Percentiles rank a stretch among this genome's conserved stretches.
Evolutionary conservation across 2,329 filamentous ascomycete genomes (phyloP).

Genomic region (Penicillium paneum): DNA sequence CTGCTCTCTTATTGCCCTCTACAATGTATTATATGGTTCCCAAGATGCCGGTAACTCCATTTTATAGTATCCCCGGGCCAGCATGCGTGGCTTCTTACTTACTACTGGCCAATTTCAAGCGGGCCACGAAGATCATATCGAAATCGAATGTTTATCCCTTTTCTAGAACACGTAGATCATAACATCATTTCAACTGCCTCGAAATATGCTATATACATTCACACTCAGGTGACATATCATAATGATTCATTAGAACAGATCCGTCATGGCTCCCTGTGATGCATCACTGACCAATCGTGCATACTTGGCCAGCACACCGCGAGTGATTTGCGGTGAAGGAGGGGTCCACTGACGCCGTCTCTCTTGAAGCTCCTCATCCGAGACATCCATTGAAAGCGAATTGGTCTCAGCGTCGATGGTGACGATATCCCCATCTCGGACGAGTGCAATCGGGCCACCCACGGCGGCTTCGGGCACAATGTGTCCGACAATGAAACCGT

Average conservation of each 20-base stretch:
- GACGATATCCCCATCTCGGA: constrained; percentile 73
- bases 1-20: neutral
- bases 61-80: neutral
- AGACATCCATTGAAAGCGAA: constrained; percentile 66
- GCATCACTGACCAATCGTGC: constrained; percentile 83
- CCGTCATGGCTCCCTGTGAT: constrained; percentile 85
- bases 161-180: constrained; percentile 4
- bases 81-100: neutral
- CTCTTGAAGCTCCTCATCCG: constrained; percentile 65
- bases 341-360: constrained; percentile 66
- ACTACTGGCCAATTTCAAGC: constrained; percentile 4
- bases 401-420: constrained; percentile 84
- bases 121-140: constrained; percentile 1
- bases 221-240: neutral
- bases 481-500: constrained; percentile 92
- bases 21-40: neutral
- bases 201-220: neutral
- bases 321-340: constrained; percentile 68
- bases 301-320: constrained; percentile 89
- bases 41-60: neutral
- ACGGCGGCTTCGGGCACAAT: constrained; percentile 85
- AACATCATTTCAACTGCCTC: neutral
- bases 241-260: constrained; percentile 50
- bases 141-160: neutral
- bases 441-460: constrained; percentile 81